Evolutionary conservation across 1,284 basidiomycete species (phyloP), one percentile per base, ranked within the genome.

Genomic region (Caloboletus inedulis): DNA sequence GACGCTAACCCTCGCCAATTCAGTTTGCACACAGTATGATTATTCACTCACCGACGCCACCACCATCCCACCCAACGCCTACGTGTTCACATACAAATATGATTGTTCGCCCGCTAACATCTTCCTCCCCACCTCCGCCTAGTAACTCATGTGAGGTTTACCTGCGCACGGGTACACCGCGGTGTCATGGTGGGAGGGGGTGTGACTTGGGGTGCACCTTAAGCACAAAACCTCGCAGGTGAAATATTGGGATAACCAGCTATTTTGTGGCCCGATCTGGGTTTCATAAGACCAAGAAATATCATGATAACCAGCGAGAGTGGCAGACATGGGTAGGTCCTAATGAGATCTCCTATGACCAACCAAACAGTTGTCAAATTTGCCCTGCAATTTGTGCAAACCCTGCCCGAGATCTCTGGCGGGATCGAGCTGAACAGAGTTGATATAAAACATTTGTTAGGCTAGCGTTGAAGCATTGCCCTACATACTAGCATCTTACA

Each of bases 401-500:
- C 23, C 23, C 23, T 23, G 16, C 21, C 21, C 21, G 21, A 23
- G 21, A 9, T 14, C 4, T 39, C 36, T 21, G 36, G 19, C 13
- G 2, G 13, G 40, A 21, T 21, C 29, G 8, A 21, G 29, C 42
- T 19, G 35, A 18, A 18, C 7, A 30, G 16, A 42, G 36, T 29
- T 13, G 16, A 27, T 25, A 39, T 39, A 36, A 39, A 35, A 42
- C 10, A 16, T 43, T 25, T 4, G 9, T 45, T 3, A 8, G 8
- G 29, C 37, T 34, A 18, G 61, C 46, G 51, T 59, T 48, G 46
- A 64, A 53, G 51, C 51, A 41, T 27, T 18, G 37, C 36, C 41
- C 48, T 27, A 42, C 21, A 29, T 19, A 18, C 34, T 18, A 36
- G 21, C 19, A 37, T 41, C 49, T 59, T 50, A 62, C 39, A 75